Evolutionary conservation across 2,329 filamentous ascomycete genomes (phyloP), one percentile per base, ranked within the genome.

Genomic region (Penicillium sp.): DNA sequence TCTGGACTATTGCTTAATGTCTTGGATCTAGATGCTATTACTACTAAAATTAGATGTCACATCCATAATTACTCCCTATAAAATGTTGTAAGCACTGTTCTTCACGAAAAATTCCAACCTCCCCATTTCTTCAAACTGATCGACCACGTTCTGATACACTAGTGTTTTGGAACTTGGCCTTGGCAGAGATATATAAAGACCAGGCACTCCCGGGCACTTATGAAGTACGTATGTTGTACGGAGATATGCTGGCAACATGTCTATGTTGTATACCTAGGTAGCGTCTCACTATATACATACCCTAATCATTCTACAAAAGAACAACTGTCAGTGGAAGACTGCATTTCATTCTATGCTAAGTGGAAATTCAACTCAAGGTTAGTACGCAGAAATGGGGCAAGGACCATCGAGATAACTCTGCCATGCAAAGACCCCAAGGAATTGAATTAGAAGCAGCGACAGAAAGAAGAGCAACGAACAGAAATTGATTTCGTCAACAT

Each of bases 311-410:
- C 19, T 33, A 47, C 29, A 21, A 31, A 21, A 8, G 3, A 16
- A 41, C 4, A 49, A 33, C 36, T 59, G 62, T 65, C 60, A 61
- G 61, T 50, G 60, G 60, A 64, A 63, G 61, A 60, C 61, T 58
- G 55, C 54, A 62, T 61, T 65, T 61, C 63, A 65, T 55, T 65
- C 63, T 65, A 65, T 63, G 55, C 48, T 52, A 43, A 55, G 23
- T 34, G 45, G 43, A 29, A 27, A 41, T 50, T 50, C 45, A 41
- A 50, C 29, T 50, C 44, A 53, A 48, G 38, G 53, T 49, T 33
- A 50, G 31, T 29, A 44, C 38, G 36, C 29, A 39, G 41, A 48
- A 41, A 52, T 55, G 33, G 40, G 46, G 48, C 23, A 46, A 38
- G 38, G 25, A 39, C 34, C 36, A 27, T 41, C 16, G 21, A 52